These are phyloP conservation scores for Phytophthora tentaculata DNA, from an alignment of 352 stramenopile genomes.

Conservation along the genomic window DNA sequence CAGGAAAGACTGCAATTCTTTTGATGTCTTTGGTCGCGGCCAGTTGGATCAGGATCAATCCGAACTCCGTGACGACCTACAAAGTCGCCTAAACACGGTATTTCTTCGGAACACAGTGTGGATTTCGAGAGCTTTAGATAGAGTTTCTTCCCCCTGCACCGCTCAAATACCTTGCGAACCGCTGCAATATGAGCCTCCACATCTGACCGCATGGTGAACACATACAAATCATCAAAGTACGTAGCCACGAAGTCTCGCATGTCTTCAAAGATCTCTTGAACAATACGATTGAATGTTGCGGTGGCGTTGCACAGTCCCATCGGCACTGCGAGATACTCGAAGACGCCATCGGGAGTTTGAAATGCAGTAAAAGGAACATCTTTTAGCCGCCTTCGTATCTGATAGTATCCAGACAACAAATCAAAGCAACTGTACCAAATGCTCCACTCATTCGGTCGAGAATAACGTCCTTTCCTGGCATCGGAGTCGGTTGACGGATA, in stretches of 20 bases:
- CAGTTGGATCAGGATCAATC: neutral
- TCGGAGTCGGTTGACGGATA: neutral
- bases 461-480: neutral
- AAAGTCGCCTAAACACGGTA: slow-evolving; percentile 7
- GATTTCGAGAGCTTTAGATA: slow-evolving; percentile 4
- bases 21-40: neutral
- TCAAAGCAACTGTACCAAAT: neutral
- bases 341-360: neutral
- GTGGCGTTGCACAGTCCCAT: neutral
- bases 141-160: neutral
- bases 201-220: neutral
- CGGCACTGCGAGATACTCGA: neutral
- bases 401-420: neutral
- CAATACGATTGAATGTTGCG: neutral
- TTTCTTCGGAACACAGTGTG: neutral
- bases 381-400: neutral
- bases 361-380: neutral
- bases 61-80: neutral
- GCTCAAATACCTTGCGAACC: neutral
- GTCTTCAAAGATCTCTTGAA: neutral
- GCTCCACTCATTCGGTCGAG: neutral
- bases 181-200: neutral
- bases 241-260: neutral
- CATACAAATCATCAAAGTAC: neutral
- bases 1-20: neutral